Conservation (phyloP, 305 asterid species). For the Fraxinus albicans region DNA sequence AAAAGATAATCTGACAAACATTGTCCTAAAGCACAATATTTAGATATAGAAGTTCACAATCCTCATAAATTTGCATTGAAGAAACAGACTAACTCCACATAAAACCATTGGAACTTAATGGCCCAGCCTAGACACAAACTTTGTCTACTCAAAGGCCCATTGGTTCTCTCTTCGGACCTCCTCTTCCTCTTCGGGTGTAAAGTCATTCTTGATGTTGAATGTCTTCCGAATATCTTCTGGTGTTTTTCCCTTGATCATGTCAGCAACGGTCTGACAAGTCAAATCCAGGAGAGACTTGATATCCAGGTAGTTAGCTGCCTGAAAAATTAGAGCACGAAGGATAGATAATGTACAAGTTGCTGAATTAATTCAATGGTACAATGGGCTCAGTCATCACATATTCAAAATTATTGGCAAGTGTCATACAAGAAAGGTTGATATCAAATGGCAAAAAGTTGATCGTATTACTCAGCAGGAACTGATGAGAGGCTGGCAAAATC, state of each 20-base stretch:
- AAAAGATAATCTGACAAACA: not conserved
- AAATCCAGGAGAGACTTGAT: constrained; percentile 2
- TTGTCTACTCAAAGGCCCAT: constrained; percentile 11
- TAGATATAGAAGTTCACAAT: not conserved
- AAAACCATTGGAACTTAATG: not conserved
- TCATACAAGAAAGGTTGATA: not conserved
- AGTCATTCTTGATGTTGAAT: constrained; percentile 1
- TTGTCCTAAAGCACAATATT: not conserved
- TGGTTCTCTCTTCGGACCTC: constrained; percentile 4
- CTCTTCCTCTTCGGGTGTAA: constrained; percentile 4
- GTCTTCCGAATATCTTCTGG: constrained; percentile 1
- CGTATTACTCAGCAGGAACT: not conserved
- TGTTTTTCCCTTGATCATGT: constrained; percentile 14
- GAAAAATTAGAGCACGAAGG: not conserved
- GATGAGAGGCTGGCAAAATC: not conserved
- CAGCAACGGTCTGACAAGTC: not conserved
- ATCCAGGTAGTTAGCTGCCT: constrained; percentile 11
- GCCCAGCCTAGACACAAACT: not conserved
- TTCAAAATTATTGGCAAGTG: not conserved
- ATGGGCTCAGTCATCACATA: not conserved
- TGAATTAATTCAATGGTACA: not conserved
- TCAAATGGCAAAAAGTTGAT: not conserved
- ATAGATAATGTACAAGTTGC: not conserved
- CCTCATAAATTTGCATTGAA: not conserved
- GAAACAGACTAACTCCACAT: not conserved